Base-by-base conservation (phyloP, 495 filamentous ascomycete species). In the Aspergillus steynii region DNA sequence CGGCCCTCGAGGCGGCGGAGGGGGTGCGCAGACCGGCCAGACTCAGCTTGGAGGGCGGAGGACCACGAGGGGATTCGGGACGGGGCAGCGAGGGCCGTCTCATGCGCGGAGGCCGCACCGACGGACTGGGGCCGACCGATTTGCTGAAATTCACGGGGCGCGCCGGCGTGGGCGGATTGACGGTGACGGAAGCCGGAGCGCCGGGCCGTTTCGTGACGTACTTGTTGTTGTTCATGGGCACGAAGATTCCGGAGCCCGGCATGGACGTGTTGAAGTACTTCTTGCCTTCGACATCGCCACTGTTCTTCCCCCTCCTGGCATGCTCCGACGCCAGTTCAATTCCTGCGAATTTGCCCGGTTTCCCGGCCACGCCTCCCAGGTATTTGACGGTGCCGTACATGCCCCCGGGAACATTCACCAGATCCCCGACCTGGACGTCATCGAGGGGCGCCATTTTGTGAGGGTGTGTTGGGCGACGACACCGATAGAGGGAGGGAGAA, bases 341-440 rank as follows among this genome's bases (percentile, higher is more conserved):
- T n/a, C 95, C 95, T 29, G 90, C 93, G 80, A 98, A 99, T 12
- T 85, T 83, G 46, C 95, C 95, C 54, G 90, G 91, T 79, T 96
- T 96, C 58, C 93, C 94, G 53, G 86, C 85, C 34, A 99, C 93
- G 45, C 78, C 77, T 4, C 95, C 95, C 61, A 99, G 80, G 70
- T 94, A 99, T 73, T 90, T 92, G 58, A 99, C 85, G 28, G 85
- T 90, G 28, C 95, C 95, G 64, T 88, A 79, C 94, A 99, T 97
- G 66, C 88, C 92, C 9, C 95, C 96, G 5, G 95, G 95, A 55
- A 97, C 94, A 61, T 98, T 93, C 55, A 99, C 95, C 56, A 83
- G 76, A 71, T 98, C 96, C 50, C 96, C 96, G 45, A 97, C 83
- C 66, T 88, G 82, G 62, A 96, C 77, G 47, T 88, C 88, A 58